Conservation (phyloP, 371 early-diverging fungal genomes). For the Capniomyces stellatus region DNA sequence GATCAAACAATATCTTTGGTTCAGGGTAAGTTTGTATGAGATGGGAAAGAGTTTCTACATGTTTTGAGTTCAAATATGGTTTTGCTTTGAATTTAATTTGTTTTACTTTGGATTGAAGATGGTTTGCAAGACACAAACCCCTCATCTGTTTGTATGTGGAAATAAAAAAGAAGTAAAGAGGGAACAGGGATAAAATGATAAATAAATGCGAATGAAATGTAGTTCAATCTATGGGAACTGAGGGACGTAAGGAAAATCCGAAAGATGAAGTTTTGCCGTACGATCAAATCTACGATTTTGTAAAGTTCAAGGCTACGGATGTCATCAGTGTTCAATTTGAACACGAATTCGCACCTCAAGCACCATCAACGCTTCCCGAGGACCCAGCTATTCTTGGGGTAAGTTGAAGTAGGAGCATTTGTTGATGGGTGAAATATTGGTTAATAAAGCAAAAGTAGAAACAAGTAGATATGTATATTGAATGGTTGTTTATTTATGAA, state of each 20-base stretch:
- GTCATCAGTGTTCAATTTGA: conserved; percentile 83
- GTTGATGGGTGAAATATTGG: background rate
- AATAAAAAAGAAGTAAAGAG: background rate
- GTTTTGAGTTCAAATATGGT: too few relatives aligned
- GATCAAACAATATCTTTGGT: conserved; percentile 81
- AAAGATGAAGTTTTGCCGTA: conserved; percentile 66
- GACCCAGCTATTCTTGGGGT: conserved; percentile 81
- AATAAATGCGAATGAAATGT: background rate
- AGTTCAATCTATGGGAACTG: conserved; percentile 70
- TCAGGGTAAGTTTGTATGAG: conserved; percentile 20
- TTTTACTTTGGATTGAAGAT: too few relatives aligned
- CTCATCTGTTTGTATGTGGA: background rate
- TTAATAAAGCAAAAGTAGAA: too few relatives aligned
- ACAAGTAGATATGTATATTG: too few relatives aligned
- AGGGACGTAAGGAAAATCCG: conserved; percentile 60
- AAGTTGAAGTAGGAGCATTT: conserved; percentile 15
- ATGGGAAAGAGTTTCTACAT: too few relatives aligned
- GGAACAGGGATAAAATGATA: background rate
- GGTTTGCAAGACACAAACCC: too few relatives aligned
- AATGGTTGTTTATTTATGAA: too few relatives aligned
- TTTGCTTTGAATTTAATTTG: too few relatives aligned
- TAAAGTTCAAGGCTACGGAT: conserved; percentile 83
- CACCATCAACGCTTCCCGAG: conserved; percentile 41
- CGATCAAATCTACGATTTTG: conserved; percentile 70
- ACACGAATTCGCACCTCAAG: conserved; percentile 37